Evolutionary conservation across 1,284 basidiomycete species (phyloP), one percentile per base, ranked within the genome.

Genomic region (Abortiporus biennis): DNA sequence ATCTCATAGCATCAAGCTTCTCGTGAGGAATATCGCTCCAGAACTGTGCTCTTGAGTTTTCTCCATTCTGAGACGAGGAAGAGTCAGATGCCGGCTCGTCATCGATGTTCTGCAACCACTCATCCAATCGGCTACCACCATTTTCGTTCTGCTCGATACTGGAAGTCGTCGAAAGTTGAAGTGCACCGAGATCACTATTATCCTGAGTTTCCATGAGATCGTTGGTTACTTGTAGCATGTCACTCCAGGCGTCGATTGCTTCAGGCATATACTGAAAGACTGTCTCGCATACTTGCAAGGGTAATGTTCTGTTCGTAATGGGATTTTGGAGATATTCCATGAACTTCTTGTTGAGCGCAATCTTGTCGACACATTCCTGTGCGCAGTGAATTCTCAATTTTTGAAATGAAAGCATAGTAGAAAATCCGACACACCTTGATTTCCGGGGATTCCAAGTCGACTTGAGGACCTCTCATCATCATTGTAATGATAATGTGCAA

Each of bases 221-320:
- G 12, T 31, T n/a, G 13, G 24, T 11, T 13, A 15, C 6, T 17
- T 40, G 65, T 0, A 78, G 62, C 35, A 71, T 70, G 43, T 74
- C 71, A 35, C 72, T 67, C 1, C 63, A 44, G 16, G 38, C 37
- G 25, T 29, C 53, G 22, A 64, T 66, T 38, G 63, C 62, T 0
- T 60, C 38, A 36, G 40, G 50, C 36, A 40, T 31, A 12, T 13
- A 17, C 9, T 20, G 6, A 4, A 20, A 13, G 22, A 38, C 19
- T n/a, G 25, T 20, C 4, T 29, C n/a, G 9, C 19, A 17, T 6
- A 25, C 22, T 19, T 2, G 8, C 4, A 16, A 40, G 19, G 15
- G 4, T 6, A 22, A 35, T n/a, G n/a, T n/a, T n/a, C n/a, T n/a
- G n/a, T n/a, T n/a, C 6, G 23, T 27, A 17, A 45, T 29, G 4